phyloP scores from a whole-genome alignment of 345 rosid genomes.

The Citropsis articulata region DNA sequence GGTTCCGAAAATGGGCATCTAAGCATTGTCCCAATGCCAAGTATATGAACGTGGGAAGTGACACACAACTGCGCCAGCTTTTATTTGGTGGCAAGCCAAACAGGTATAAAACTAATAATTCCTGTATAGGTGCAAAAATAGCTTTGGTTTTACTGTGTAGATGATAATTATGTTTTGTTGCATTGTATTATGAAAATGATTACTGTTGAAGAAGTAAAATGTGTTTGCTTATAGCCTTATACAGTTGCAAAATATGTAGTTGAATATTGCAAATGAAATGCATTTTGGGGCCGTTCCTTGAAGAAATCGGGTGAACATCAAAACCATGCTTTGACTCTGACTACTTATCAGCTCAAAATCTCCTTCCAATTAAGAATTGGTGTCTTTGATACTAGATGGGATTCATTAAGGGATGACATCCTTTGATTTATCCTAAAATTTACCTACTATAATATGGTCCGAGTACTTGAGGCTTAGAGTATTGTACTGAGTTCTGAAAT shows the following conservation, averaged over 20 bases:
- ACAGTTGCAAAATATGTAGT: neutral
- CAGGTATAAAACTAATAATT: conserved; percentile 40
- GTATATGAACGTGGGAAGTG: conserved; percentile 93
- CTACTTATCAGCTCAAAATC: neutral
- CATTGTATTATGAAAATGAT: neutral
- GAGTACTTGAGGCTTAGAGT: neutral
- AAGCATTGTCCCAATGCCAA: conserved; percentile 79
- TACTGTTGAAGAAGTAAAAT: neutral
- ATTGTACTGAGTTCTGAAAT: neutral
- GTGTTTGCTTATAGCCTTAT: neutral
- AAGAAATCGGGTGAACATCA: neutral
- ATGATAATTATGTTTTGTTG: neutral
- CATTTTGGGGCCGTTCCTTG: neutral
- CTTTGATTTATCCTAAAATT: neutral
- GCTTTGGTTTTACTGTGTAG: neutral
- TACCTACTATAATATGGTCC: neutral
- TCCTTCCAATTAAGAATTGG: neutral
- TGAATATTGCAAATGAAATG: neutral
- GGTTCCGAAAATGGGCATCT: conserved; percentile 87
- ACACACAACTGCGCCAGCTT: conserved; percentile 82
- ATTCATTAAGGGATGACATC: neutral
- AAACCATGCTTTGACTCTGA: neutral
- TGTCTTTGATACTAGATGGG: neutral
- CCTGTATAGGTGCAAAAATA: neutral
- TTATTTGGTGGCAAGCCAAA: conserved; percentile 71